Evolutionary conservation across 352 stramenopile species (phyloP).

Genomic region (Globisporangium iwayamae): DNA sequence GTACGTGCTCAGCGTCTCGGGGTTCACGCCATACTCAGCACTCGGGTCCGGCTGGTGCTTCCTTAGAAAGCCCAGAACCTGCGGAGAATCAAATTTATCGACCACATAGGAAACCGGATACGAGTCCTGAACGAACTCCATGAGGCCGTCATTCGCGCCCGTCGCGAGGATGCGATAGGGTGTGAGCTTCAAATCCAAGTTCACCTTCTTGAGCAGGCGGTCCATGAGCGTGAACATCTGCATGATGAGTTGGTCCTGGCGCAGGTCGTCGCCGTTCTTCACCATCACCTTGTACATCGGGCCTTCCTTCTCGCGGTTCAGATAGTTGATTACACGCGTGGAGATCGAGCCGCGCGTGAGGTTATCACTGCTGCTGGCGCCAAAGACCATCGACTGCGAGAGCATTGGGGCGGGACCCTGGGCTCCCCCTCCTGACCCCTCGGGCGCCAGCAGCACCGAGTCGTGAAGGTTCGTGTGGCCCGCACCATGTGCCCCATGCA

Average conservation of each 20-base stretch:
- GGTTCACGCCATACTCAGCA: constrained; percentile 85
- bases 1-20: constrained; percentile 94
- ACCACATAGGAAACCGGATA: constrained; percentile 96
- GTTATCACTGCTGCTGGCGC: constrained; percentile 38
- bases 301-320: constrained; percentile 79
- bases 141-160: constrained; percentile 89
- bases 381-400: constrained; percentile 49
- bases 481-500: constrained; percentile 7
- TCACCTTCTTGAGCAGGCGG: constrained; percentile 97
- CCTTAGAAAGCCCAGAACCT: constrained; percentile 88
- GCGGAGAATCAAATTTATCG: constrained; percentile 90
- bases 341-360: constrained; percentile 70
- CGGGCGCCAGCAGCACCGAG: constrained; percentile 2
- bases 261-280: constrained; percentile 99
- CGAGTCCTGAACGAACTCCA: constrained; percentile 97
- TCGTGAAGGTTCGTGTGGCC: constrained; percentile 11
- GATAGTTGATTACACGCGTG: constrained; percentile 68
- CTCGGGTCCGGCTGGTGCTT: constrained; percentile 84
- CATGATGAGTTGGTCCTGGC: constrained; percentile 99
- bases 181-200: constrained; percentile 97
- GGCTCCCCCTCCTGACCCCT: constrained; percentile 1
- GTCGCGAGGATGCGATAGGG: constrained; percentile 93
- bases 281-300: constrained; percentile 97
- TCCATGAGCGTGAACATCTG: constrained; percentile 99
- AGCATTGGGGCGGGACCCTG: constrained; percentile 19